Conservation (phyloP, 306 rosid genomes). For the Casuarina glauca region DNA sequence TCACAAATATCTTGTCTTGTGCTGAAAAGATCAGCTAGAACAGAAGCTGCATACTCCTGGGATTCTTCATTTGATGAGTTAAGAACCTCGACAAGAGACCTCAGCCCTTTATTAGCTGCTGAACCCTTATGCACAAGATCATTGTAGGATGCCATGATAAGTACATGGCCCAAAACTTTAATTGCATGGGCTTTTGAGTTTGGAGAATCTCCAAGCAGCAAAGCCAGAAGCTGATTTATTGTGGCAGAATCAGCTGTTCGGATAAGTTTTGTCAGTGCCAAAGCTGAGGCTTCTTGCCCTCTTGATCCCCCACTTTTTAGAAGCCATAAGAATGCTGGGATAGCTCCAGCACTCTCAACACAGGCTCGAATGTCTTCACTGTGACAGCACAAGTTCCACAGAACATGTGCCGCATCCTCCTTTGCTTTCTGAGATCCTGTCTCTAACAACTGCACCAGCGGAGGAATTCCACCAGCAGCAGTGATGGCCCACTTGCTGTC, state of each 20-base stretch:
- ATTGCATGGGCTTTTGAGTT: slow-evolving; percentile 72
- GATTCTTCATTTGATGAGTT: slow-evolving; percentile 78
- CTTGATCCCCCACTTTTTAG: slow-evolving; percentile 77
- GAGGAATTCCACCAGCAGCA: slow-evolving; percentile 99
- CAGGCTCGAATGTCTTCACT: slow-evolving; percentile 97
- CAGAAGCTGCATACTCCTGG: slow-evolving; percentile 85
- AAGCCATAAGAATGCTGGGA: slow-evolving; percentile 89
- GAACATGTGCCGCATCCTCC: slow-evolving; percentile 92
- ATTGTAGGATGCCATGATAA: slow-evolving; percentile 65
- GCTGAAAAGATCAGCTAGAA: slow-evolving; percentile 85
- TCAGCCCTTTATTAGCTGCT: slow-evolving; percentile 81
- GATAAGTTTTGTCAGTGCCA: slow-evolving; percentile 86
- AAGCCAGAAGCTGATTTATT: slow-evolving; percentile 79
- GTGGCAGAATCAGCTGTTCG: slow-evolving; percentile 87
- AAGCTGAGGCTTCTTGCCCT: slow-evolving; percentile 91
- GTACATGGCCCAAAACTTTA: slow-evolving; percentile 85
- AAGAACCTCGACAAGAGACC: slow-evolving; percentile 85
- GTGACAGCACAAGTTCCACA: slow-evolving; percentile 91
- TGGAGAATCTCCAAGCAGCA: slow-evolving; percentile 84
- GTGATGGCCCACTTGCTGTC: slow-evolving; percentile 99
- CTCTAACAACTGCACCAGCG: slow-evolving; percentile 88
- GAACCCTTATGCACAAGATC: slow-evolving; percentile 78
- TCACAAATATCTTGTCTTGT: slow-evolving; percentile 91
- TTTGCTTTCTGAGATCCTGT: slow-evolving; percentile 89
- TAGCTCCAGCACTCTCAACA: slow-evolving; percentile 77